phyloP scores from a whole-genome alignment of 805 yeast species.

The Candida sanyiensis region DNA sequence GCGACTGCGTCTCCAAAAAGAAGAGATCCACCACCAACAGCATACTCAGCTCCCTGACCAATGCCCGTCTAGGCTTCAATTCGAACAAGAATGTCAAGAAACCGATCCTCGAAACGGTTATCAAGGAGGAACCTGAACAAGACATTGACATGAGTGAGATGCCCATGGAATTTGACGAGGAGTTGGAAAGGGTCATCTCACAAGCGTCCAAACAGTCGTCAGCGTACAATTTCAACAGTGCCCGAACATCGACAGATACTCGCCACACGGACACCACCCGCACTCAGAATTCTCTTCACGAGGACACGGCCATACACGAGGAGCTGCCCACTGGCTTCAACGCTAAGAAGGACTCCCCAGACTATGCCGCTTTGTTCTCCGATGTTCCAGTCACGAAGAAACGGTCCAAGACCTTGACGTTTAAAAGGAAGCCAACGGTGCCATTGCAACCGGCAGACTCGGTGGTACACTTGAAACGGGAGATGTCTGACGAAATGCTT shows the following conservation, averaged over 20 bases:
- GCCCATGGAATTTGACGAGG: slow-evolving; percentile 19
- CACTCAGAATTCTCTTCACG: neutral
- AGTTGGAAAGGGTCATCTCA: slow-evolving; percentile 21
- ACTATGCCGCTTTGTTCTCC: slow-evolving; percentile 28
- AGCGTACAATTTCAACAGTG: slow-evolving; percentile 20
- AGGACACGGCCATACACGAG: neutral
- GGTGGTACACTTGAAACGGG: neutral
- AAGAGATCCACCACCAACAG: slow-evolving; percentile 18
- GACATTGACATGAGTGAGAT: slow-evolving; percentile 1
- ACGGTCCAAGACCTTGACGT: slow-evolving; percentile 16
- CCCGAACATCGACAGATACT: slow-evolving; percentile 8
- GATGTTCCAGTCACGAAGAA: slow-evolving; percentile 20
- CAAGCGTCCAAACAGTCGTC: slow-evolving; percentile 23
- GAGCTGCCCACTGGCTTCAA: slow-evolving; percentile 1
- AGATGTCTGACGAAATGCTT: too few relatives aligned
- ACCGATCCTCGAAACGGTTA: slow-evolving; percentile 9
- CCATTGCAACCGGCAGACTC: slow-evolving; percentile 1
- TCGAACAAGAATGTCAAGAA: slow-evolving; percentile 4
- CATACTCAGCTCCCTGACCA: slow-evolving; percentile 21
- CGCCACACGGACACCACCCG: slow-evolving; percentile 2
- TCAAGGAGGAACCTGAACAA: slow-evolving; percentile 9
- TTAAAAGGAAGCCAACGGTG: slow-evolving; percentile 9
- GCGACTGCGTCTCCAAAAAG: slow-evolving; percentile 15
- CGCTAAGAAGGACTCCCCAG: slow-evolving; percentile 23
- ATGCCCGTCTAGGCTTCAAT: slow-evolving; percentile 22